Percentiles rank a stretch among this genome's conserved stretches.
Evolutionary conservation across 768 basidiomycete species (phyloP).

Genomic region (Rhizopogon roseolus): DNA sequence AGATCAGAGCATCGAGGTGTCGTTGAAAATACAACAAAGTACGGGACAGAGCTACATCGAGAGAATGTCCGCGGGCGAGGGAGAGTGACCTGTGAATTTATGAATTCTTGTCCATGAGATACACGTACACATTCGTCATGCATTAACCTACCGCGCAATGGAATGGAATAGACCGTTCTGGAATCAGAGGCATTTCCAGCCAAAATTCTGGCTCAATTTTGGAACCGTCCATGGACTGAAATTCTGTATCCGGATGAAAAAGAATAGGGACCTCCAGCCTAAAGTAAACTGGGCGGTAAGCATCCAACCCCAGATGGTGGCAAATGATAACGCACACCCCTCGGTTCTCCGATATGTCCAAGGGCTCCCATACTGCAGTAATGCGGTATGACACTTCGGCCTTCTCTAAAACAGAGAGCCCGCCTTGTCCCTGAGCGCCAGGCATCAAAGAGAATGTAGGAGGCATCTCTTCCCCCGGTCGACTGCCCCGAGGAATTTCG

Average conservation of each 20-base stretch:
- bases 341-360: slow-evolving; percentile 35
- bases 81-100: slow-evolving; percentile 52
- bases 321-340: slow-evolving; percentile 40
- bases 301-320: slow-evolving; percentile 1
- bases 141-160: slow-evolving; percentile 54
- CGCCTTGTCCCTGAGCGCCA: slow-evolving; percentile 18
- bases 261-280: slow-evolving; percentile 66
- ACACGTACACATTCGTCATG: background rate
- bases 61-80: slow-evolving; percentile 58
- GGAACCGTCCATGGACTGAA: slow-evolving; percentile 50
- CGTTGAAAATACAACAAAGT: slow-evolving; percentile 71
- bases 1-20: slow-evolving; percentile 48
- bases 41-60: slow-evolving; percentile 59
- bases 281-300: slow-evolving; percentile 1
- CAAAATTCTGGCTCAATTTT: slow-evolving; percentile 45
- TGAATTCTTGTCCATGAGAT: background rate
- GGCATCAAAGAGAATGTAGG: slow-evolving; percentile 45
- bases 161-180: slow-evolving; percentile 60
- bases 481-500: slow-evolving; percentile 45
- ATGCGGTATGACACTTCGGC: slow-evolving; percentile 51
- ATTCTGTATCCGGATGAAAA: slow-evolving; percentile 54
- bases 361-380: slow-evolving; percentile 54
- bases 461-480: slow-evolving; percentile 56
- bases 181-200: slow-evolving; percentile 63
- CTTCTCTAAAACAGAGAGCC: slow-evolving; percentile 26